phyloP scores from a whole-genome alignment of 345 rosid species.

The Gossypium turneri region DNA sequence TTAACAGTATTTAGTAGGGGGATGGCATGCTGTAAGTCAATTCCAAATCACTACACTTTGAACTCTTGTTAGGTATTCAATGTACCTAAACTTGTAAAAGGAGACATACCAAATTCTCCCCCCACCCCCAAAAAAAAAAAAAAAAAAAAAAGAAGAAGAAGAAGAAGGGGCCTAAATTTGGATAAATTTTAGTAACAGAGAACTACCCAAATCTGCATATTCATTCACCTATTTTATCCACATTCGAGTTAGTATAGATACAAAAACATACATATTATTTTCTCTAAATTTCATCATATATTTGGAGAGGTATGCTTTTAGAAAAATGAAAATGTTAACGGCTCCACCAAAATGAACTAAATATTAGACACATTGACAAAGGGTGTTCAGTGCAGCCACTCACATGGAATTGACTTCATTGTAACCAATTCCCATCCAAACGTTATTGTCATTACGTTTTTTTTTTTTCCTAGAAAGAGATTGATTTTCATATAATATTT shows the following conservation, averaged over 20 bases:
- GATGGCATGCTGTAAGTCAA: background rate
- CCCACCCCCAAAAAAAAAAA: no score
- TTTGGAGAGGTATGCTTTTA: no score
- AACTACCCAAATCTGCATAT: background rate
- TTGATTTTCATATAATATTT: background rate
- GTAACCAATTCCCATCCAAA: background rate
- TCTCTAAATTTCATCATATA: no score
- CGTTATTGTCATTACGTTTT: background rate
- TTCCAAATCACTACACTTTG: background rate
- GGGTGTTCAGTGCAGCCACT: background rate
- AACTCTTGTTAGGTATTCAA: slow-evolving; percentile 4
- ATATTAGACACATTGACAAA: background rate
- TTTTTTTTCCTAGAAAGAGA: no score
- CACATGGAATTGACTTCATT: background rate
- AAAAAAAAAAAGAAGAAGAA: no score
- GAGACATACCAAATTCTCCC: background rate
- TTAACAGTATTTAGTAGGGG: background rate
- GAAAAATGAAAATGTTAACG: no score
- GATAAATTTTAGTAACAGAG: background rate
- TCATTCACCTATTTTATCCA: no score
- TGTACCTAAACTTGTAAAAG: background rate
- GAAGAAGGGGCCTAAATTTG: background rate
- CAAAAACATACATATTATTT: background rate
- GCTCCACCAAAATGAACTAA: background rate
- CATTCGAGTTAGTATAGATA: no score